These are phyloP conservation scores for Byssothecium circinans DNA, from an alignment of 2,329 filamentous ascomycete species.

Conservation along the genomic window DNA sequence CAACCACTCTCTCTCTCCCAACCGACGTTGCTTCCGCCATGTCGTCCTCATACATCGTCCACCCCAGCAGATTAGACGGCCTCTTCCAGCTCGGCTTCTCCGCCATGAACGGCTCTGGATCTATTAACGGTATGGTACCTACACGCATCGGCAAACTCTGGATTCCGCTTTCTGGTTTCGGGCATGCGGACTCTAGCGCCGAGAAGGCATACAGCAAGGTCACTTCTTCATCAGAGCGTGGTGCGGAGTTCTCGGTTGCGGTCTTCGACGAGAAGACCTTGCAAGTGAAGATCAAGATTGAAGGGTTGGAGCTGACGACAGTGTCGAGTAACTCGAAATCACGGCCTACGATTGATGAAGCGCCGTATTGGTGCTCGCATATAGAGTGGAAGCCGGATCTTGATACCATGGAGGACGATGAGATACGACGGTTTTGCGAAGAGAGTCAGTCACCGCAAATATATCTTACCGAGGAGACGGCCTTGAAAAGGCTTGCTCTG, in stretches of 20 bases:
- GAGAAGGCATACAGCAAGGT: slow-evolving; percentile 1
- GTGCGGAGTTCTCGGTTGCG: not conserved
- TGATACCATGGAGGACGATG: not conserved
- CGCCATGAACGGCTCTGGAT: not conserved
- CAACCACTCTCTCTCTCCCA: not conserved
- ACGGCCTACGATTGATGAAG: not conserved
- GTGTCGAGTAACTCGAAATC: not conserved
- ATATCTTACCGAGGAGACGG: not conserved
- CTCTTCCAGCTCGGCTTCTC: slow-evolving; percentile 5
- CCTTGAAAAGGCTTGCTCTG: not conserved
- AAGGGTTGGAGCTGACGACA: not conserved
- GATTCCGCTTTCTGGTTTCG: slow-evolving; percentile 4
- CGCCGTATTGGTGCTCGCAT: not conserved
- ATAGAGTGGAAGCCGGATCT: slow-evolving; percentile 9
- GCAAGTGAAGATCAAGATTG: not conserved
- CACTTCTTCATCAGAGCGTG: slow-evolving; percentile 1
- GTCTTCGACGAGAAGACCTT: not conserved
- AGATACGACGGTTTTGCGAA: not conserved
- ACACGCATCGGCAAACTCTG: slow-evolving; percentile 2
- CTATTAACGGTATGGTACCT: slow-evolving; percentile 1
- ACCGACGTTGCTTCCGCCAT: not conserved
- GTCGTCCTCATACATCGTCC: not conserved
- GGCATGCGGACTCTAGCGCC: not conserved
- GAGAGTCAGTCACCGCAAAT: not conserved
- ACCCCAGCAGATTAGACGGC: slow-evolving; percentile 7